These are phyloP conservation scores for Eimeria falciformis DNA, from an alignment of 169 alveolate species.

Conservation along the genomic window DNA sequence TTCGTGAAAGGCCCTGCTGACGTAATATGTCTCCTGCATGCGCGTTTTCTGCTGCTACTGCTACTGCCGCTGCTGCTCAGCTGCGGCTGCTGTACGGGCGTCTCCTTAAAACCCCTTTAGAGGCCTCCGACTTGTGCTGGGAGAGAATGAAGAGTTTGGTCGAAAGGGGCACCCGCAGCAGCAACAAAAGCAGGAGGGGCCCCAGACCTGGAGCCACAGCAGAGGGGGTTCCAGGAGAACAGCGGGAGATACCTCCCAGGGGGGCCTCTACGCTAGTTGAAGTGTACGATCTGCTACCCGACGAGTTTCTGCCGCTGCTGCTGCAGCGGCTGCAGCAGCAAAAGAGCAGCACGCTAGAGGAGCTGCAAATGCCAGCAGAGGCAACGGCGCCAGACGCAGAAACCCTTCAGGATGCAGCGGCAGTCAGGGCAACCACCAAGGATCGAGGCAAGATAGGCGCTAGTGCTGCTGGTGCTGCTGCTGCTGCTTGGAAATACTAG, in stretches of 20 bases:
- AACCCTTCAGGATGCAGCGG: not conserved
- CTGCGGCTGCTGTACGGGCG: constrained; percentile 59
- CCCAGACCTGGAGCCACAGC: constrained; percentile 35
- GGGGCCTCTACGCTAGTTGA: constrained; percentile 57
- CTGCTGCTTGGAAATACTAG: not conserved
- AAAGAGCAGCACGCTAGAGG: not conserved
- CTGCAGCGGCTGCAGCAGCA: constrained; percentile 70
- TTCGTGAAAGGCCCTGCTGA: too few relatives aligned
- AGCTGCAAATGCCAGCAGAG: constrained; percentile 17
- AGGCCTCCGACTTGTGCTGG: constrained; percentile 72
- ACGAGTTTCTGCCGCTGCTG: constrained; percentile 68
- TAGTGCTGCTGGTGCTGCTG: constrained; percentile 23
- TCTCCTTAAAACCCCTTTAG: constrained; percentile 70
- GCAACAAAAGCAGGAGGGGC: constrained; percentile 34
- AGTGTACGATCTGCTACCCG: constrained; percentile 61
- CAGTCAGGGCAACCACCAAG: constrained; percentile 37
- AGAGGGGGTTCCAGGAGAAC: not conserved
- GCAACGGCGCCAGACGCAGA: not conserved
- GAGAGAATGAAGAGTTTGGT: constrained; percentile 65
- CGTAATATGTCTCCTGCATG: not conserved
- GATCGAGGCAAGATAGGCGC: not conserved
- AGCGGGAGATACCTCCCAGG: not conserved
- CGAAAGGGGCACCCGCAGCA: constrained; percentile 51
- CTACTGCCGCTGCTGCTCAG: constrained; percentile 64
- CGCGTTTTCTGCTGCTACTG: constrained; percentile 24